Evolutionary conservation across 106 monocot species (phyloP), one percentile per base, ranked within the genome.

Genomic region (Narthecium ossifragum): DNA sequence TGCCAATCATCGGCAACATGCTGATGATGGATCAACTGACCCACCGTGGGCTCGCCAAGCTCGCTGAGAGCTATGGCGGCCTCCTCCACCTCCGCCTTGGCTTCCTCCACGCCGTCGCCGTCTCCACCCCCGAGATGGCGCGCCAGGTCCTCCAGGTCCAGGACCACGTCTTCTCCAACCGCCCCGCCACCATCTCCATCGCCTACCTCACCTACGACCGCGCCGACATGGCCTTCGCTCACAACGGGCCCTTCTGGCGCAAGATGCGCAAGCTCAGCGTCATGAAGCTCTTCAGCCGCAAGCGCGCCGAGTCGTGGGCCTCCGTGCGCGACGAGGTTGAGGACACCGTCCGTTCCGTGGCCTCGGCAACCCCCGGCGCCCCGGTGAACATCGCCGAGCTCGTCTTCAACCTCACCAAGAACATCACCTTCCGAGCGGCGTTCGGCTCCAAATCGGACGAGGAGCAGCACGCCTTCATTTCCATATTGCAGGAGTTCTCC

Each of bases 231-330:
- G 96, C 87, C 66, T 98, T 98, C 71, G 90, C 96, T 20, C 73
- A 90, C 74, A 87, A 90, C 84, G 90, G 96, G 10, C 86, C 86
- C 39, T 98, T 98, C 86, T 98, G 96, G 90, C 86, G 96, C 64
- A 90, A 90, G 67, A 90, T 90, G 80, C 78, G 96, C 38, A 96
- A 96, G 79, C 86, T 96, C 49, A 84, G 81, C 66, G 90, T 87
- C 48, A 64, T 84, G 61, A 81, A 81, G 70, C 96, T 96, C 48
- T 96, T 96, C 90, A 90, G 90, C 66, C 86, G 90, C 43, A 75
- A 74, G 38, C 86, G 90, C 9, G 81, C 86, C 21, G 80, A 79
- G 78, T 84, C 96, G 1, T 98, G 96, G 96, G 66, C 66, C 2
- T 76, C 86, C 32, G 96, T 98, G 33, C 86, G 90, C 12, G 83